Percentiles rank a stretch among this genome's conserved stretches.
Evolutionary conservation across 2,329 filamentous ascomycete species (phyloP).

Genomic region (Xylariomycetidae sp.): DNA sequence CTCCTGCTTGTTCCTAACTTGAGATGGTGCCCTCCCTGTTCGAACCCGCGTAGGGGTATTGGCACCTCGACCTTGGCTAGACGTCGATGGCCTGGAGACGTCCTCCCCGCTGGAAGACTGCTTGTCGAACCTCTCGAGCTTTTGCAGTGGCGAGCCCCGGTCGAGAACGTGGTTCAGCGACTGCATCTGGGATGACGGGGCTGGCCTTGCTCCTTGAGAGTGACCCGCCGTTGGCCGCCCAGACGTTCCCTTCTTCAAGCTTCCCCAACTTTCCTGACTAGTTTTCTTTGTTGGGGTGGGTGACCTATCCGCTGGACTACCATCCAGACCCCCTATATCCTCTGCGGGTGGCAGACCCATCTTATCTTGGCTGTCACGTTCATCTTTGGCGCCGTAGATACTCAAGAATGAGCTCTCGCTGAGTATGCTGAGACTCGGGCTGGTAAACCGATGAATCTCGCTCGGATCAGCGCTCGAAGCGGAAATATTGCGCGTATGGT

Average conservation of each 20-base stretch:
- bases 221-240: no score
- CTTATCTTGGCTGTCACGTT: conserved; percentile 7
- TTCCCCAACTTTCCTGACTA: conserved; percentile 13
- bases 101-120: conserved; percentile 24
- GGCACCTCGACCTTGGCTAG: conserved; percentile 15
- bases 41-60: conserved; percentile 12
- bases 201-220: no score
- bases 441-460: conserved; percentile 38
- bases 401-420: conserved; percentile 66
- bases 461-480: conserved; percentile 36
- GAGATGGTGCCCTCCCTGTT: conserved; percentile 8
- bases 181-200: conserved; percentile 33
- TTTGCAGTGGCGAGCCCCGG: conserved; percentile 44
- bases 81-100: conserved; percentile 23
- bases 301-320: conserved; percentile 16
- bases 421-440: conserved; percentile 58
- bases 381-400: conserved; percentile 47
- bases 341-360: conserved; percentile 10
- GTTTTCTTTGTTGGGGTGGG: conserved; percentile 13
- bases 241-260: no score
- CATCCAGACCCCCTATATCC: conserved; percentile 17
- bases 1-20: conserved; percentile 35
- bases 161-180: conserved; percentile 44
- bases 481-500: conserved; percentile 40
- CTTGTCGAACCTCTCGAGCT: conserved; percentile 40